Conservation (phyloP, 202 grass and related monocot genomes). For the Zoysia matrella region DNA sequence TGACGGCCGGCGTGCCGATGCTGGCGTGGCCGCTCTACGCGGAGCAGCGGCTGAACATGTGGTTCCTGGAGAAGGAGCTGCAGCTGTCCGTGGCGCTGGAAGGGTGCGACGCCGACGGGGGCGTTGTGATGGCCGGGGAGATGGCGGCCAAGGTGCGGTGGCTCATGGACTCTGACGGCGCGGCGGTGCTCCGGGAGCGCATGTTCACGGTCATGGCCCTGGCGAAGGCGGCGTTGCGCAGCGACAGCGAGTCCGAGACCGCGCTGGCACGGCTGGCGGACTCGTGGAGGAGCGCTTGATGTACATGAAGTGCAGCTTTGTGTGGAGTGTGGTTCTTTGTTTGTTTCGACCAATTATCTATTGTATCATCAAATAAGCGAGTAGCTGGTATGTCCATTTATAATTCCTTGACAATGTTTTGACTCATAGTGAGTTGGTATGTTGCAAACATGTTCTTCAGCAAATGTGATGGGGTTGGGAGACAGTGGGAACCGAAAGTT, state of each 20-base stretch:
- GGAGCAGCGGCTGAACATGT: slow-evolving; percentile 59
- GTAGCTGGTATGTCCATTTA: no score
- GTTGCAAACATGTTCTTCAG: no score
- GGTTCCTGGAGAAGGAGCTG: slow-evolving; percentile 71
- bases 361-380: no score
- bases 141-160: slow-evolving; percentile 60
- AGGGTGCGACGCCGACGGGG: slow-evolving; percentile 43
- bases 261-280: slow-evolving; percentile 36
- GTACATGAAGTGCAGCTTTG: no score
- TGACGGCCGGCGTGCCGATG: slow-evolving; percentile 62
- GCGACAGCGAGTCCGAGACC: slow-evolving; percentile 52
- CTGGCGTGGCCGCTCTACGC: slow-evolving; percentile 71
- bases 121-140: slow-evolving; percentile 39
- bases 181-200: slow-evolving; percentile 47
- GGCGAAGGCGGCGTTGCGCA: slow-evolving; percentile 36
- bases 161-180: slow-evolving; percentile 61
- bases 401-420: no score
- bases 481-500: no score
- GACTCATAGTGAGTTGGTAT: no score
- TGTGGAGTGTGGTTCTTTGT: no score
- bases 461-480: no score
- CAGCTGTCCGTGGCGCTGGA: slow-evolving; percentile 55
- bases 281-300: slow-evolving; percentile 24
- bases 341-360: no score
- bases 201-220: slow-evolving; percentile 28